A percentile compares a stretch with the other conserved stretches of the same genome.
These are phyloP conservation scores for Clarireedia sp. DNA, from an alignment of 2,329 filamentous ascomycete genomes.

Conservation along the genomic window DNA sequence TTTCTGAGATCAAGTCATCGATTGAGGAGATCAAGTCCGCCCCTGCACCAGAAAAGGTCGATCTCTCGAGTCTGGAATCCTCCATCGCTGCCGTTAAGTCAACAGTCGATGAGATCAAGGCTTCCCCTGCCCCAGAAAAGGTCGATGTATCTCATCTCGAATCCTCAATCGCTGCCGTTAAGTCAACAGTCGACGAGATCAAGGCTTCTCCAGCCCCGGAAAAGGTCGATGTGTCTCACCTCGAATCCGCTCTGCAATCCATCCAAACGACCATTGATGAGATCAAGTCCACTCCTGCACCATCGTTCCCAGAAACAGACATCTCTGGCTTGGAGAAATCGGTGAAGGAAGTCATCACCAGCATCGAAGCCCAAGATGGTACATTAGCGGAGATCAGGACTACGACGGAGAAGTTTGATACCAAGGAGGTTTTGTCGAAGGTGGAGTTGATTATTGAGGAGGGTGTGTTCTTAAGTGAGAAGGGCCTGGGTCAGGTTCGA, in stretches of 20 bases:
- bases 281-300: constrained; percentile 9
- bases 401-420: constrained; percentile 14
- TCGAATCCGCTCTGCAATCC: constrained; percentile 14
- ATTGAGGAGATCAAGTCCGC: constrained; percentile 11
- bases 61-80: constrained; percentile 13
- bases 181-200: constrained; percentile 12
- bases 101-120: constrained; percentile 12
- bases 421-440: constrained; percentile 10
- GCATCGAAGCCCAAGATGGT: constrained; percentile 4
- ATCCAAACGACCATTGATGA: constrained; percentile 14
- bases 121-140: constrained; percentile 11
- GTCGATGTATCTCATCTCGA: constrained; percentile 17
- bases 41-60: constrained; percentile 11
- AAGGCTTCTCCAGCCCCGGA: constrained; percentile 11
- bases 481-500: constrained; percentile 6
- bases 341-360: constrained; percentile 12
- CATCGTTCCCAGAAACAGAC: constrained; percentile 12
- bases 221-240: constrained; percentile 13
- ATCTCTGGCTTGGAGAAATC: constrained; percentile 13
- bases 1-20: constrained; percentile 11
- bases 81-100: constrained; percentile 15
- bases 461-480: constrained; percentile 3
- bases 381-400: constrained; percentile 22
- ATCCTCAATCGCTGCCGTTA: constrained; percentile 15
- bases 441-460: constrained; percentile 4